Base-by-base conservation (phyloP, 495 filamentous ascomycete genomes). In the Penicillium silybi region DNA sequence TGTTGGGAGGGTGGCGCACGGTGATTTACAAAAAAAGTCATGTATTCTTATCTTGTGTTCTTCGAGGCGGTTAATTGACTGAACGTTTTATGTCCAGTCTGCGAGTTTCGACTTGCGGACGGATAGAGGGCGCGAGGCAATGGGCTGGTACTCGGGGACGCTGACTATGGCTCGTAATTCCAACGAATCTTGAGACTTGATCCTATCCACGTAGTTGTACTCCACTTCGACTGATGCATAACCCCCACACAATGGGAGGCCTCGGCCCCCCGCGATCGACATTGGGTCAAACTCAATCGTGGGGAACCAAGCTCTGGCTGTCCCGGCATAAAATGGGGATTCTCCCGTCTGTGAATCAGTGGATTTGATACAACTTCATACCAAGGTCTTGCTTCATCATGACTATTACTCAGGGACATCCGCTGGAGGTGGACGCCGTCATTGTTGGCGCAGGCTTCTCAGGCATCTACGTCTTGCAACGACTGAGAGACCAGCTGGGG, bases 381-480 rank as follows among this genome's bases (percentile, higher is more conserved):
- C 25, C 7, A 26, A 3, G 25, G 7, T 26, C 3, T 26, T 26
- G 4, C 25, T 37, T 3, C 8, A 38, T 7, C 35, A 38, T 38
- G 35, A 16, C 35, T 38, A 18, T 16, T 2, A 5, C 35, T 10
- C 34, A 49, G 25, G 9, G 25, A 23, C 40, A 51, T 11, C 19
- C 32, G 20, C 20, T 45, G 1, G 55, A 83, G 20, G 58, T 76
- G 19, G 80, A 83, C 54, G 74, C 68, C 39, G 59, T 83, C 19
- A 69, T 82, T 45, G 74, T 83, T 13, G 80, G 79, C 10, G 78
- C 70, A 20, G 79, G 79, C 5, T 79, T 81, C 35, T 66, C 70
- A 3, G 62, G 72, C 0, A 52, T 66, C 16, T 74, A 64, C 46
- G 43, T 46, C 10, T 52, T 73, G 6, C 48, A 75, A 18, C 34